Evolutionary conservation across 176 grass and related monocot genomes (phyloP).

Genomic region (Coix lacrymajobi): DNA sequence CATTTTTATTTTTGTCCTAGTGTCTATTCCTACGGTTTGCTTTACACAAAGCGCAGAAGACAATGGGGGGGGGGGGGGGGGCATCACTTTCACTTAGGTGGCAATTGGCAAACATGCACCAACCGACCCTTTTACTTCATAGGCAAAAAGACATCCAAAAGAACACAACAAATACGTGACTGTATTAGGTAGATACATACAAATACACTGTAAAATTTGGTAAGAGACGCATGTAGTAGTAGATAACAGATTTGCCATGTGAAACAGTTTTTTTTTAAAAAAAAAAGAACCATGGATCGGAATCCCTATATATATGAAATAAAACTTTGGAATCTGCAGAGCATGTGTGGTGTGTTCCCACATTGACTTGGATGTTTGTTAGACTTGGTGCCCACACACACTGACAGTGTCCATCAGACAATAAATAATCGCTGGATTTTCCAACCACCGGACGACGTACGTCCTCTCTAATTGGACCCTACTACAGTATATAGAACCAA

Average conservation of each 20-base stretch:
- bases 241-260: neutral
- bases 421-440: constrained; percentile 7
- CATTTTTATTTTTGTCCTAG: neutral
- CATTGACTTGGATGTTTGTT: constrained; percentile 21
- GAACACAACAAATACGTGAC: no score
- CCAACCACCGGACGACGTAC: constrained; percentile 18
- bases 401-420: neutral
- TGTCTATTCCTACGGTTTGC: neutral
- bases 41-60: constrained; percentile 44
- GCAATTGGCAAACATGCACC: constrained; percentile 38
- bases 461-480: neutral
- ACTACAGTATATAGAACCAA: neutral
- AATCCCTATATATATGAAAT: neutral
- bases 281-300: neutral
- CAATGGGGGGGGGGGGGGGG: no score
- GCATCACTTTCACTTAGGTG: constrained; percentile 35
- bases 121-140: neutral
- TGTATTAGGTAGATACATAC: neutral
- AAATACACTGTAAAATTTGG: neutral
- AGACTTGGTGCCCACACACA: constrained; percentile 27
- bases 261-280: neutral
- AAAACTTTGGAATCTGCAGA: constrained; percentile 5
- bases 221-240: neutral
- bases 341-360: constrained; percentile 25
- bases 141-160: neutral